phyloP scores from a whole-genome alignment of 208 protist genomes.

The Trypanosoma theileri region DNA sequence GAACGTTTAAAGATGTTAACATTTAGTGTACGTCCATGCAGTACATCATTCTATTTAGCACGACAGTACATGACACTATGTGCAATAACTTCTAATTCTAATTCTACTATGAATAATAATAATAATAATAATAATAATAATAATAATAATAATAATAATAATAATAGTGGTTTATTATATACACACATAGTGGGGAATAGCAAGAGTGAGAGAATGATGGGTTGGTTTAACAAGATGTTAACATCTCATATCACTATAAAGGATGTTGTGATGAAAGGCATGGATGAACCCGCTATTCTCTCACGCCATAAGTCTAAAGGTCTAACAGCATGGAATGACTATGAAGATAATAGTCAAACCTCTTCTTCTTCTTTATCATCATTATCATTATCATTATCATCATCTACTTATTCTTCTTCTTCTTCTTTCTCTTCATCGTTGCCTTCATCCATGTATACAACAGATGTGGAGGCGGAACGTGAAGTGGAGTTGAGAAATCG shows the following conservation, averaged over 20 bases:
- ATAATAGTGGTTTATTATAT: too few species aligned
- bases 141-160: too few species aligned
- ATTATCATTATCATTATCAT: neutral
- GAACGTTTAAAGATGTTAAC: neutral
- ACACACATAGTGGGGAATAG: too few species aligned
- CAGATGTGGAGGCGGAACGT: conserved; percentile 9
- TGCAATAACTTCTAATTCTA: too few species aligned
- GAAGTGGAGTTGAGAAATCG: neutral
- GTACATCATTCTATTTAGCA: neutral
- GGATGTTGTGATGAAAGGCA: conserved; percentile 3
- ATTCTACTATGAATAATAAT: too few species aligned
- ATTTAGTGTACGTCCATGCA: neutral
- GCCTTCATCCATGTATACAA: conserved; percentile 13
- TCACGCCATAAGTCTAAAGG: neutral
- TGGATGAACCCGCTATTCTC: conserved; percentile 8
- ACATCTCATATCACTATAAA: neutral
- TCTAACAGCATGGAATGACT: neutral
- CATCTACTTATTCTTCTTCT: conserved; percentile 3
- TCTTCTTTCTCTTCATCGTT: conserved; percentile 4
- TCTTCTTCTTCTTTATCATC: neutral
- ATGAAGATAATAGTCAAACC: neutral
- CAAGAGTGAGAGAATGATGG: neutral
- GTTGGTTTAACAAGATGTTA: neutral
- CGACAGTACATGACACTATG: conserved; percentile 6
- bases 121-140: too few species aligned